A percentile compares a stretch with the other conserved stretches of the same genome.
These are phyloP conservation scores for Asclepias syriaca DNA, from an alignment of 257 asterid genomes.

Conservation along the genomic window DNA sequence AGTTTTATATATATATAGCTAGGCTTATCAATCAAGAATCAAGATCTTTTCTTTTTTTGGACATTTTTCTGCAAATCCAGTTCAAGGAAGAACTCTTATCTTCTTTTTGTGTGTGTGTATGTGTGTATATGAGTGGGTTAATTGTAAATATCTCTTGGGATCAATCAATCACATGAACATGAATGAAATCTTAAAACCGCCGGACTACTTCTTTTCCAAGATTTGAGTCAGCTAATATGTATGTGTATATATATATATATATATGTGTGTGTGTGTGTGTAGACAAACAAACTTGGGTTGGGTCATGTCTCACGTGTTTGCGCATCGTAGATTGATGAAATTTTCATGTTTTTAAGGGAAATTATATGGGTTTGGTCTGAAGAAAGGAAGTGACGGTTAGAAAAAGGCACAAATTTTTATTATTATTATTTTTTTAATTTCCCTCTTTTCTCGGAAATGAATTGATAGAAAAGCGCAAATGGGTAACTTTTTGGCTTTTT, in stretches of 20 bases:
- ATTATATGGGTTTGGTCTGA: slow-evolving; percentile 15
- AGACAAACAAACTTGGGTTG: background rate
- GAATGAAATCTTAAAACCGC: slow-evolving; percentile 3
- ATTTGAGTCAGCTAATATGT: background rate
- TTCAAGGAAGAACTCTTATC: background rate
- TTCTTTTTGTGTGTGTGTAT: background rate
- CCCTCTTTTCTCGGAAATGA: background rate
- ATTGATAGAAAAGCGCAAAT: slow-evolving; percentile 4
- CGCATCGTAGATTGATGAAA: slow-evolving; percentile 2
- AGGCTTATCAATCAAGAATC: background rate
- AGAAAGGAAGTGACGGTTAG: slow-evolving; percentile 24
- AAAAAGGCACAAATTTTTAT: background rate
- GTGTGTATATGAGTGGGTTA: too few relatives aligned
- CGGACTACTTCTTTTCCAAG: background rate
- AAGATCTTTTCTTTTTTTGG: background rate
- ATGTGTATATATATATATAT: too few relatives aligned
- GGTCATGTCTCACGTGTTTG: slow-evolving; percentile 11
- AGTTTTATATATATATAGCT: background rate
- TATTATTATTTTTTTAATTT: background rate
- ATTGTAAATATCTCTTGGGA: slow-evolving; percentile 18
- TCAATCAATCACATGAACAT: background rate
- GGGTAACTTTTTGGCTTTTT: slow-evolving; percentile 1
- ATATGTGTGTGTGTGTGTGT: too few relatives aligned
- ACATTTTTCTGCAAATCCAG: background rate
- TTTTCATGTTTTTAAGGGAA: background rate